A percentile compares a stretch with the other conserved stretches of the same genome.
Evolutionary conservation across 768 basidiomycete species (phyloP).

Genomic region (Tylopilus sp.): DNA sequence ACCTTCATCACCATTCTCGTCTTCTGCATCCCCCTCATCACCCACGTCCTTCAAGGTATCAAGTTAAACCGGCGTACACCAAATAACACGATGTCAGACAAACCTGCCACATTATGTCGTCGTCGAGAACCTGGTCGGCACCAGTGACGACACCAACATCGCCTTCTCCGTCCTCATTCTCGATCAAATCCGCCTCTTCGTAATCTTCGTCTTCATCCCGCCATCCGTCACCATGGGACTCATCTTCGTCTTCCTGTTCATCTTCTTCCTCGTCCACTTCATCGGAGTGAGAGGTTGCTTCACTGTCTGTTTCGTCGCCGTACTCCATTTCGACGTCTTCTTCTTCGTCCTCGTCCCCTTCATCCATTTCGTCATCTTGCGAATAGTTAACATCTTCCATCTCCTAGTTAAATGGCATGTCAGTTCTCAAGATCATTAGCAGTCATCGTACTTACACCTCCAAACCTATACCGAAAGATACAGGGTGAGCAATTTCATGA

Average conservation of each 20-base stretch:
- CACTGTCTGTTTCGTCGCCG: conserved; percentile 78
- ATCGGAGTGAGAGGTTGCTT: conserved; percentile 73
- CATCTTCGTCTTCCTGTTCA: conserved; percentile 55
- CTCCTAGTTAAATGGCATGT: conserved; percentile 48
- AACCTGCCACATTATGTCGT: conserved; percentile 60
- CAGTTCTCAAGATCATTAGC: conserved; percentile 11
- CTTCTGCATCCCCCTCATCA: conserved; percentile 50
- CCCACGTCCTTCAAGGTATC: conserved; percentile 46
- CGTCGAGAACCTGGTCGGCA: conserved; percentile 46
- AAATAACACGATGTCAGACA: conserved; percentile 12
- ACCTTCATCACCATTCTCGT: conserved; percentile 63
- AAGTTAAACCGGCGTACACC: conserved; percentile 10
- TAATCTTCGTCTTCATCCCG: conserved; percentile 52
- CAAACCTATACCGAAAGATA: conserved; percentile 45
- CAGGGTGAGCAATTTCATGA: conserved; percentile 4
- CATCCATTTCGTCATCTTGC: conserved; percentile 74
- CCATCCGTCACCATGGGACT: conserved; percentile 48
- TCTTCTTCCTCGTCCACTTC: conserved; percentile 67
- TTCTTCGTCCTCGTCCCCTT: conserved; percentile 75
- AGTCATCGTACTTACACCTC: conserved; percentile 58
- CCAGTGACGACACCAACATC: conserved; percentile 50
- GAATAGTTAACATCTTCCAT: conserved; percentile 78
- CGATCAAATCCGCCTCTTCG: conserved; percentile 57
- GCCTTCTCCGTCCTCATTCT: conserved; percentile 52
- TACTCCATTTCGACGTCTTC: conserved; percentile 88